Evolutionary conservation across 768 basidiomycete genomes (phyloP), one percentile per base, ranked within the genome.

Genomic region (Leccinellum albellum): DNA sequence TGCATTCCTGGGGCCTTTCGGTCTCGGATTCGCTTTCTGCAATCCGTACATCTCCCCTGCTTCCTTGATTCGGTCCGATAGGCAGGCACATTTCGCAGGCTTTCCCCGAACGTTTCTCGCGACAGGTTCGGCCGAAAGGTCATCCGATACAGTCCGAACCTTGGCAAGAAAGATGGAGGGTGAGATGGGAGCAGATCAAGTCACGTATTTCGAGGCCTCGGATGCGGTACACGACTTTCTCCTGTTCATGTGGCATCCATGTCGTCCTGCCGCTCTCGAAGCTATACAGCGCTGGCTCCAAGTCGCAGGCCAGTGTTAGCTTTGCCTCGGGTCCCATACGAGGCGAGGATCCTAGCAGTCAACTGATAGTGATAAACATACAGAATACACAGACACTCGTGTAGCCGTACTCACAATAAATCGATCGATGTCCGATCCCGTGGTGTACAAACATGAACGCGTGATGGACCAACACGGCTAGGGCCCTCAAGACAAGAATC

Each of bases 61-160:
- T 8, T 83, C 81, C 17, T 61, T 75, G 26, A 65, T 77, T 46
- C 72, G 76, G 1, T 61, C 65, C 8, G 52, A 56, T 17, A 60
- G 72, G 28, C 50, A 63, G 4, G 71, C 78, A 12, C 64, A 72
- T 53, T 88, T 87, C 69, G 75, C 69, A 35, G 79, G 77, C 17
- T 88, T 83, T 69, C 86, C 87, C 2, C 72, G 78, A 21, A 86
- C 85, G 0, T 85, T 85, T 67, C 78, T 88, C 45, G 73, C 77
- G 7, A 77, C 74, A 6, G 86, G 86, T 15, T 82, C 79, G 6
- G 80, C 80, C 3, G 86, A 88, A 66, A 66, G 80, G 9, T 59
- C 85, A n/a, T 71, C 77, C n/a, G 86, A 87, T 66, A 74, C 76
- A 45, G 79, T 81, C 37, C 61, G 68, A 29, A 78, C 75, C 1